Conservation (phyloP, 805 yeast species). For the Isabelozyma heimii region DNA sequence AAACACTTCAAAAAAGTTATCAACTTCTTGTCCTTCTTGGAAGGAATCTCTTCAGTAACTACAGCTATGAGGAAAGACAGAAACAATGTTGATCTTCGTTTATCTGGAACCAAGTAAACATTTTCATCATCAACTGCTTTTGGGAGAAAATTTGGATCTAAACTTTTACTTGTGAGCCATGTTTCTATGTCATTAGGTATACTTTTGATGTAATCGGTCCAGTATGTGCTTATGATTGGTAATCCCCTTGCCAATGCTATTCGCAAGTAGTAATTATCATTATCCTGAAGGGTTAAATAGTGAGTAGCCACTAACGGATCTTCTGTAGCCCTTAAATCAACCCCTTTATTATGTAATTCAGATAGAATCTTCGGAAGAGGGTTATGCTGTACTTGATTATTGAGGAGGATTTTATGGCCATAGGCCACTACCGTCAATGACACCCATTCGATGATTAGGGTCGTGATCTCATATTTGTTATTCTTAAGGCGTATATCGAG, state of each 20-base stretch:
- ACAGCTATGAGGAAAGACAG: slow-evolving; percentile 3
- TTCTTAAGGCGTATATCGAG: slow-evolving; percentile 2
- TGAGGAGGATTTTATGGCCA: slow-evolving; percentile 1
- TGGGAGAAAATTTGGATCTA: slow-evolving; percentile 13
- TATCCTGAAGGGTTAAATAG: slow-evolving; percentile 13
- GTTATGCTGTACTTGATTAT: neutral
- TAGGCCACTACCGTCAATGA: slow-evolving; percentile 12
- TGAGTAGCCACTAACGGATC: slow-evolving; percentile 20
- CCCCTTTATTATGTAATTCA: slow-evolving; percentile 3
- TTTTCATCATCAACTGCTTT: slow-evolving; percentile 2
- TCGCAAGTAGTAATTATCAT: slow-evolving; percentile 10
- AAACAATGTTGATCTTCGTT: slow-evolving; percentile 13
- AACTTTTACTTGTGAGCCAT: slow-evolving; percentile 17
- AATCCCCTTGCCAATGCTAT: slow-evolving; percentile 25
- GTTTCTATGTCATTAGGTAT: slow-evolving; percentile 8
- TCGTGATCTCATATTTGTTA: slow-evolving; percentile 11
- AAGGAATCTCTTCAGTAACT: neutral
- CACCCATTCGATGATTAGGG: slow-evolving; percentile 17
- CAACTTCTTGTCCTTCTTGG: neutral
- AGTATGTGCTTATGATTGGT: slow-evolving; percentile 22
- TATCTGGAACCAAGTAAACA: slow-evolving; percentile 10
- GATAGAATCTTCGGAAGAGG: neutral
- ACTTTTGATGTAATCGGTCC: slow-evolving; percentile 17
- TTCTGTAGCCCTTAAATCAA: slow-evolving; percentile 17
- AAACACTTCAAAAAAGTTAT: neutral